Evolutionary conservation across 768 basidiomycete species (phyloP), one percentile per base, ranked within the genome.

Genomic region (Russula lepida): DNA sequence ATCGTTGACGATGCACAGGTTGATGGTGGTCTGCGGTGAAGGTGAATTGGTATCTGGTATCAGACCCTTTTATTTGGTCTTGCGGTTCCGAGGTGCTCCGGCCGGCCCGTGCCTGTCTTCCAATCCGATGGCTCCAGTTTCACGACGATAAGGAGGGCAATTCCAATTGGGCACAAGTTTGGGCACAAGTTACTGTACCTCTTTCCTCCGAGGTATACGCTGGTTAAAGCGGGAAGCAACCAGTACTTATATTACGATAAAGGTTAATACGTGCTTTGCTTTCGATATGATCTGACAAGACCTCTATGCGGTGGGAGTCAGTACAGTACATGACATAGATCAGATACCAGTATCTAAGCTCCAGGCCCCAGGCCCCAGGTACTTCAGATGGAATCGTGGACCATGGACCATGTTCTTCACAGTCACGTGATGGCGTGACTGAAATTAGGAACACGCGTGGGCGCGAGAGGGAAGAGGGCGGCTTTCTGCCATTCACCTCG

Each of bases 1-100:
- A 66, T 66, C 63, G 59, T 58, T 46, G 59, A 37, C 50, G 58
- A 65, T 50, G 57, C 63, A 47, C 53, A 56, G 33, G 56, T n/a
- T 50, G 62, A 51, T 49, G 56, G 58, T 39, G 35, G 35, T 17
- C 27, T 50, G 37, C n/a, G 43, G 30, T 17, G 56, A 58, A 27
- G 50, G n/a, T n/a, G n/a, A n/a, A n/a, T n/a, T n/a, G n/a, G n/a
- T n/a, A n/a, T n/a, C n/a, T n/a, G n/a, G n/a, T n/a, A n/a, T n/a
- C n/a, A n/a, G n/a, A n/a, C n/a, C n/a, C n/a, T n/a, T 58, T 62
- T 58, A 35, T 58, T 49, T 33, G 28, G 21, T 48, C 25, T 39
- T 28, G 46, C 9, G 12, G 12, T 60, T 11, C 61, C 56, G 56
- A 63, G 3, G 11, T 43, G 30, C 23, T 58, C 62, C 62, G 62